These are phyloP conservation scores for Pythium vanterpoolii DNA, from an alignment of 352 stramenopile genomes.

Conservation along the genomic window DNA sequence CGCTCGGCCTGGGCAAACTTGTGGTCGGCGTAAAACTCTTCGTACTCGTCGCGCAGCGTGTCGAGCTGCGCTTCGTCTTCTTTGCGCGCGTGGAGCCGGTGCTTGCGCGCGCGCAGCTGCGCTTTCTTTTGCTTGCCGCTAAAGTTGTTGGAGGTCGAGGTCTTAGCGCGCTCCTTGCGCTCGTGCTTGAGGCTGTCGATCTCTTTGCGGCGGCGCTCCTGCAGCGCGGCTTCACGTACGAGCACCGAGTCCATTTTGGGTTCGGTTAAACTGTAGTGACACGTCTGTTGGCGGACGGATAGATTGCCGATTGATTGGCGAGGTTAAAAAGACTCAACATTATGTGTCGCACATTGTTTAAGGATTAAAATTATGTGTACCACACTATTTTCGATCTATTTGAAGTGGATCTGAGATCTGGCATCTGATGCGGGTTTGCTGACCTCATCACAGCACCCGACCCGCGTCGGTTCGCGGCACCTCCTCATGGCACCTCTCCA, in stretches of 20 bases:
- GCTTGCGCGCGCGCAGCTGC: slow-evolving; percentile 78
- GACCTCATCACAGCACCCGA: not conserved
- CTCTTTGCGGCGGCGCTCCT: slow-evolving; percentile 67
- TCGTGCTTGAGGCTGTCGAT: slow-evolving; percentile 76
- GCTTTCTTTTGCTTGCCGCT: slow-evolving; percentile 88
- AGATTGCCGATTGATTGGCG: slow-evolving; percentile 19
- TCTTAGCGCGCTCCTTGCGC: slow-evolving; percentile 72
- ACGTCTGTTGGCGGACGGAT: slow-evolving; percentile 8
- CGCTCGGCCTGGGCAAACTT: slow-evolving; percentile 16
- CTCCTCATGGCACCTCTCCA: not conserved
- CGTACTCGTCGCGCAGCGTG: slow-evolving; percentile 37
- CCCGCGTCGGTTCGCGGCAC: slow-evolving; percentile 36
- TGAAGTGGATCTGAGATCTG: not conserved
- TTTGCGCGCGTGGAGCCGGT: slow-evolving; percentile 62
- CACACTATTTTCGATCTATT: not conserved
- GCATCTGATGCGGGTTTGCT: not conserved
- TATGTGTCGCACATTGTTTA: slow-evolving; percentile 8
- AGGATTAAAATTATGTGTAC: not conserved
- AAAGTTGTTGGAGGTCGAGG: slow-evolving; percentile 52
- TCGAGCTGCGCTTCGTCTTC: slow-evolving; percentile 51
- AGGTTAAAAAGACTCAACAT: not conserved
- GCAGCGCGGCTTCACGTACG: slow-evolving; percentile 63
- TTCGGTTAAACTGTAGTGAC: too few species aligned
- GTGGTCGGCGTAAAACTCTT: slow-evolving; percentile 54
- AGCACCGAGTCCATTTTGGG: slow-evolving; percentile 37